Conservation (phyloP, 2,329 filamentous ascomycete species). For the Sporothrix schenckii region DNA sequence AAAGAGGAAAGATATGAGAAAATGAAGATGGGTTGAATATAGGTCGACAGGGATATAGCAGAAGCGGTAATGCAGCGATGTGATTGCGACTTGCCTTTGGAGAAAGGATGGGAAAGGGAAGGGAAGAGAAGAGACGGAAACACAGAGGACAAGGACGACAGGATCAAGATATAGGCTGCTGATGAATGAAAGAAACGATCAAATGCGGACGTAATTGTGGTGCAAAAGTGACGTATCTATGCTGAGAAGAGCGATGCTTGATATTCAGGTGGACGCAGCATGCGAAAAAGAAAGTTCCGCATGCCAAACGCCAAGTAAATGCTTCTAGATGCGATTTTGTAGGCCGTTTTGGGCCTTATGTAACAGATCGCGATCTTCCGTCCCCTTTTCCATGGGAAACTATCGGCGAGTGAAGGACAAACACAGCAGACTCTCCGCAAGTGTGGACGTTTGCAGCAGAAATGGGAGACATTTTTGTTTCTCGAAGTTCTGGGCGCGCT, state of each 20-base stretch:
- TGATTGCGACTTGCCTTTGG: conserved; percentile 5
- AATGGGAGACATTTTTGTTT: neutral
- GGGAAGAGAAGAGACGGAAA: neutral
- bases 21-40: neutral
- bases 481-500: neutral
- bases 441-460: conserved; percentile 26
- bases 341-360: conserved; percentile 22
- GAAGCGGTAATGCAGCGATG: neutral
- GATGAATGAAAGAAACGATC: neutral
- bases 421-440: neutral
- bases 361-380: neutral
- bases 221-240: neutral
- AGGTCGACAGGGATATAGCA: neutral
- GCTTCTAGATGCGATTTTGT: neutral
- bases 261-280: neutral
- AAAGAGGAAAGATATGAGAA: neutral
- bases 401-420: neutral
- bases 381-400: no score
- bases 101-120: neutral
- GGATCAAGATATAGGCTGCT: conserved; percentile 15
- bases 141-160: neutral
- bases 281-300: conserved; percentile 6
- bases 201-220: neutral
- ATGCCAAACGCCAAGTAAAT: neutral
- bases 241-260: neutral